Conservation (phyloP, 768 basidiomycete species). For the Termitomyces sp. region DNA sequence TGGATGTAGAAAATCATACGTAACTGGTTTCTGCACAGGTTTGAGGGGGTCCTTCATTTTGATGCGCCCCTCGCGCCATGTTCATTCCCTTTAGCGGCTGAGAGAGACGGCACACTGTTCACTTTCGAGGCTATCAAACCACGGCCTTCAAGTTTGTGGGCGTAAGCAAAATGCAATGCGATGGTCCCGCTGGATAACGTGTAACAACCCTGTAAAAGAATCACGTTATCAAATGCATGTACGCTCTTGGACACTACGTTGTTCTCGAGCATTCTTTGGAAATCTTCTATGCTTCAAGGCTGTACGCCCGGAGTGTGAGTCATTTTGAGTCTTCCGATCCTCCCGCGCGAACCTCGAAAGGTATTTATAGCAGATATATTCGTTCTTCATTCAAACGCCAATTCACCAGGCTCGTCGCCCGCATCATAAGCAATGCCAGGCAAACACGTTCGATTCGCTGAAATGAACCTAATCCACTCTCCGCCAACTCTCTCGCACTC, state of each 20-base stretch:
- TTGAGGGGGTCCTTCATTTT: background rate
- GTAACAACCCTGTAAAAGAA: no score
- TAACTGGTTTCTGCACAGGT: background rate
- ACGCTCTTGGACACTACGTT: background rate
- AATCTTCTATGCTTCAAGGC: background rate
- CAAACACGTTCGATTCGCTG: constrained; percentile 22
- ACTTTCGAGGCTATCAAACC: background rate
- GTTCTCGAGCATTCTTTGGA: background rate
- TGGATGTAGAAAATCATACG: background rate
- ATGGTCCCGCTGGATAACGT: background rate
- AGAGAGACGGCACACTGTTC: background rate
- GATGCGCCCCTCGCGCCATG: background rate
- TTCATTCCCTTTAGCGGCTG: background rate
- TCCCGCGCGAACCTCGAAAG: no score
- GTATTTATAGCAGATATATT: background rate
- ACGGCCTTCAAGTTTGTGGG: background rate
- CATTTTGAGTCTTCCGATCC: background rate
- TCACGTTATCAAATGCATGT: background rate
- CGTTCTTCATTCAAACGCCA: background rate
- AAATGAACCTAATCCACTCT: constrained; percentile 9
- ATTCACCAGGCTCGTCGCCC: background rate
- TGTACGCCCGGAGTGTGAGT: background rate
- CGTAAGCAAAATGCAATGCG: background rate
- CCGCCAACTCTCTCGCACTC: constrained; percentile 16
- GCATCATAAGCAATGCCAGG: constrained; percentile 15